These are phyloP conservation scores for Fusarium pseudograminearum DNA, from an alignment of 2,329 filamentous ascomycete species.

Conservation along the genomic window DNA sequence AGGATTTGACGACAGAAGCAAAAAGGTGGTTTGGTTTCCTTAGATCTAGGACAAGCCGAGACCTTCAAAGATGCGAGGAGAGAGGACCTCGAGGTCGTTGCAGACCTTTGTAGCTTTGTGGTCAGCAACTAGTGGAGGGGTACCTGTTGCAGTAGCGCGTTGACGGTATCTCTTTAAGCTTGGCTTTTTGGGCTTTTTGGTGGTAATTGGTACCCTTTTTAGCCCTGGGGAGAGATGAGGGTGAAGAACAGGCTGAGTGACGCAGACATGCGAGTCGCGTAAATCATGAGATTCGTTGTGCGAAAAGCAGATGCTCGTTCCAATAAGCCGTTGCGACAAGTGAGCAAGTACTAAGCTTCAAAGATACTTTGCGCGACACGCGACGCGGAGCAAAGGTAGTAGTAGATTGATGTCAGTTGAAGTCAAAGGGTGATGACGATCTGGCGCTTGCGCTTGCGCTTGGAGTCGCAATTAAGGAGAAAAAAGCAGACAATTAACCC, in stretches of 20 bases:
- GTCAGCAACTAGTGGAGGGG: constrained; percentile 30
- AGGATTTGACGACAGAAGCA: constrained; percentile 34
- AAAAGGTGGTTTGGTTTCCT: constrained; percentile 29
- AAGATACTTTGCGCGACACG: constrained; percentile 35
- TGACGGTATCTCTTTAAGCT: constrained; percentile 30
- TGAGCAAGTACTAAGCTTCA: background rate
- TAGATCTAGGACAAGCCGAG: constrained; percentile 37
- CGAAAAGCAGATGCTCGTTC: constrained; percentile 1
- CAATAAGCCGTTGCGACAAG: constrained; percentile 19
- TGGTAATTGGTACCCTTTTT: constrained; percentile 25
- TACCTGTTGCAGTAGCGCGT: constrained; percentile 40
- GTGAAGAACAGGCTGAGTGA: constrained; percentile 16
- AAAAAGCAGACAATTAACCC: constrained; percentile 12
- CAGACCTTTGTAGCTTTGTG: constrained; percentile 39
- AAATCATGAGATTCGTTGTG: constrained; percentile 16
- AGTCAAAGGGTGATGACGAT: background rate
- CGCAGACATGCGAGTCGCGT: constrained; percentile 31
- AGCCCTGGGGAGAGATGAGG: constrained; percentile 32
- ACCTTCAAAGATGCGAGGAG: constrained; percentile 7
- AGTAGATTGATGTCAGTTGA: constrained; percentile 1
- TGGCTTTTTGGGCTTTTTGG: constrained; percentile 24
- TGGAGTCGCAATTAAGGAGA: constrained; percentile 8
- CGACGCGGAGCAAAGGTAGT: constrained; percentile 20
- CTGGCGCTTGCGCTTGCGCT: constrained; percentile 32
- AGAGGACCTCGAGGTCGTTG: constrained; percentile 42